Conservation (phyloP, 225 moss, liverwort and hornwort species). For the Marchantia paleacea region DNA sequence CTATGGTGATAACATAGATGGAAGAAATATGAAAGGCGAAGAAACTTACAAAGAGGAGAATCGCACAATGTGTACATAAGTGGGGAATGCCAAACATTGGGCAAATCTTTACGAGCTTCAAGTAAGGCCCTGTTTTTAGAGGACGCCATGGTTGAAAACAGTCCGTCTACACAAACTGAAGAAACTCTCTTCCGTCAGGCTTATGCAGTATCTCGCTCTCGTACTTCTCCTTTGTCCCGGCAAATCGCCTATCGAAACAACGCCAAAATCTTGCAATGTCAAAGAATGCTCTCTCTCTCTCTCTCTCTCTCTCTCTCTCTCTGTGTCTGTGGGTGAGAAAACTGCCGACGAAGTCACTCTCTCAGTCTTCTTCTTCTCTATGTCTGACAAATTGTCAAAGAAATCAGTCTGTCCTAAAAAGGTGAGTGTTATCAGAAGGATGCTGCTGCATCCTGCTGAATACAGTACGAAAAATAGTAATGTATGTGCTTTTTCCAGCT, state of each 20-base stretch:
- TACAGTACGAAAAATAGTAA: background rate
- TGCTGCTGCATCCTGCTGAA: background rate
- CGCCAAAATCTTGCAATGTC: background rate
- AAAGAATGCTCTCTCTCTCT: background rate
- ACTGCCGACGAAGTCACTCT: no score
- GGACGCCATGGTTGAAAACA: slow-evolving; percentile 47
- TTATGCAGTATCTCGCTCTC: background rate
- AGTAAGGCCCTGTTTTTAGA: slow-evolving; percentile 54
- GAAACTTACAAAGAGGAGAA: slow-evolving; percentile 44
- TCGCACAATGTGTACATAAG: slow-evolving; percentile 55
- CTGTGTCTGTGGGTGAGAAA: no score
- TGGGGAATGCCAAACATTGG: slow-evolving; percentile 66
- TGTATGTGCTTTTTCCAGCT: background rate
- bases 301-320: background rate
- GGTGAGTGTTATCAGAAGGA: no score
- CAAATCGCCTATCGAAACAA: background rate
- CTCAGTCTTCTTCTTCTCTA: no score
- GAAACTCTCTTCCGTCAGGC: background rate
- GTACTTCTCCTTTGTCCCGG: background rate
- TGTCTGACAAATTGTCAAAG: no score
- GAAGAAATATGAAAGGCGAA: background rate
- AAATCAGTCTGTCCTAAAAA: no score
- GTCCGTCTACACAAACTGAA: background rate
- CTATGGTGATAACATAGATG: background rate
- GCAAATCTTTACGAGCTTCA: slow-evolving; percentile 59